Evolutionary conservation across 805 yeast species (phyloP).

Genomic region (Candida nemodendra): DNA sequence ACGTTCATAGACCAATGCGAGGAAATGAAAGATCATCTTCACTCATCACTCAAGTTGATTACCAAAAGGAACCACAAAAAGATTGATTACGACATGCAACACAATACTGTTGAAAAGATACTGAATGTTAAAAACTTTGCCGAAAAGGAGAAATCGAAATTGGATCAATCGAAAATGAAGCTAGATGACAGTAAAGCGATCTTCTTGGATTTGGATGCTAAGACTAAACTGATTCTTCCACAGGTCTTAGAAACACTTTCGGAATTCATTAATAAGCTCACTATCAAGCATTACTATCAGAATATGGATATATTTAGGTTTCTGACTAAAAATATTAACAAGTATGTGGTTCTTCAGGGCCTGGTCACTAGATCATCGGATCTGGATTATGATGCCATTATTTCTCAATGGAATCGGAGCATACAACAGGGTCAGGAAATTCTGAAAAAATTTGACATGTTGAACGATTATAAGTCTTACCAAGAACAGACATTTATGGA

Average conservation of each 20-base stretch:
- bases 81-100: conserved; percentile 38
- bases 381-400: conserved; percentile 33
- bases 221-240: conserved; percentile 43
- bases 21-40: conserved; percentile 40
- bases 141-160: conserved; percentile 38
- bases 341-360: conserved; percentile 35
- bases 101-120: conserved; percentile 38
- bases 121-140: conserved; percentile 32
- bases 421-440: conserved; percentile 37
- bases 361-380: conserved; percentile 16
- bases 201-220: conserved; percentile 39
- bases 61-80: conserved; percentile 45
- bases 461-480: conserved; percentile 37
- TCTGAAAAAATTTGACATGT: conserved; percentile 37
- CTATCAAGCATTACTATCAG: conserved; percentile 38
- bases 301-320: conserved; percentile 36
- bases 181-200: conserved; percentile 32
- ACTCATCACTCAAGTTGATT: conserved; percentile 38
- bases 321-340: conserved; percentile 31
- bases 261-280: conserved; percentile 46
- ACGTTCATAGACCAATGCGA: conserved; percentile 35
- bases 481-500: conserved; percentile 37
- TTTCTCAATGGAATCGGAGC: conserved; percentile 38
- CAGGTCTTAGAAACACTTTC: conserved; percentile 44
- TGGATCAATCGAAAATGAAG: conserved; percentile 33